Evolutionary conservation across 2,329 filamentous ascomycete genomes (phyloP).

Genomic region (Diaporthe sp.): DNA sequence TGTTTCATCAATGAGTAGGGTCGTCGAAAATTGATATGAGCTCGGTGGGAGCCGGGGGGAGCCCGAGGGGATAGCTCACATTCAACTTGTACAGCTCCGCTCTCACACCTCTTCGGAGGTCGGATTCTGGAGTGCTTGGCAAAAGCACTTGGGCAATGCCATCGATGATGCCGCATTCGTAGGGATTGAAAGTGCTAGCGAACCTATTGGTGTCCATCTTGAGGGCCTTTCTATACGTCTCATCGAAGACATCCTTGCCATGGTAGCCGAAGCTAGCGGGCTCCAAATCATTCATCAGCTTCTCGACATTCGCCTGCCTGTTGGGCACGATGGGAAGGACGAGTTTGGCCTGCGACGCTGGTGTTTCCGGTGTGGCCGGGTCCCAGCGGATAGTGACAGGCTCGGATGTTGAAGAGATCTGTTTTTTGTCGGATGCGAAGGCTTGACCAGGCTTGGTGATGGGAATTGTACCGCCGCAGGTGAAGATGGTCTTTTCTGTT

Average conservation of each 20-base stretch:
- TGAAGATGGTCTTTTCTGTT: slow-evolving; percentile 25
- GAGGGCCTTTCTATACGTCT: slow-evolving; percentile 65
- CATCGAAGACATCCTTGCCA: slow-evolving; percentile 63
- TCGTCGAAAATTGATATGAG: background rate
- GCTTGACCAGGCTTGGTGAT: slow-evolving; percentile 2
- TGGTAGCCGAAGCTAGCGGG: slow-evolving; percentile 65
- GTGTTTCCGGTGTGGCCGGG: background rate
- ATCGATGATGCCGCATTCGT: slow-evolving; percentile 66
- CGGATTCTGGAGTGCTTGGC: slow-evolving; percentile 44
- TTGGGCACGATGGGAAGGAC: slow-evolving; percentile 39
- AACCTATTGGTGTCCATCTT: slow-evolving; percentile 65
- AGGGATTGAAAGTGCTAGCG: slow-evolving; percentile 64
- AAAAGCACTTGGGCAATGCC: slow-evolving; percentile 62
- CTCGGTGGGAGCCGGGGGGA: background rate
- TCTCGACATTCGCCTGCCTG: slow-evolving; percentile 34
- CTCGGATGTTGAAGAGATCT: background rate
- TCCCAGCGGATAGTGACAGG: slow-evolving; percentile 46
- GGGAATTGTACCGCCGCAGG: slow-evolving; percentile 41
- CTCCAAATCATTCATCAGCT: slow-evolving; percentile 51
- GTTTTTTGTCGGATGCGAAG: background rate
- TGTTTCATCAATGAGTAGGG: background rate
- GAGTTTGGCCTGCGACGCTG: slow-evolving; percentile 38
- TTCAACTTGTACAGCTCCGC: slow-evolving; percentile 73
- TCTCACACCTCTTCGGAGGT: slow-evolving; percentile 53
- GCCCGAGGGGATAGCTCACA: slow-evolving; percentile 47